Evolutionary conservation across 179 eudicot species (phyloP).

Genomic region (Drosera spatulata): DNA sequence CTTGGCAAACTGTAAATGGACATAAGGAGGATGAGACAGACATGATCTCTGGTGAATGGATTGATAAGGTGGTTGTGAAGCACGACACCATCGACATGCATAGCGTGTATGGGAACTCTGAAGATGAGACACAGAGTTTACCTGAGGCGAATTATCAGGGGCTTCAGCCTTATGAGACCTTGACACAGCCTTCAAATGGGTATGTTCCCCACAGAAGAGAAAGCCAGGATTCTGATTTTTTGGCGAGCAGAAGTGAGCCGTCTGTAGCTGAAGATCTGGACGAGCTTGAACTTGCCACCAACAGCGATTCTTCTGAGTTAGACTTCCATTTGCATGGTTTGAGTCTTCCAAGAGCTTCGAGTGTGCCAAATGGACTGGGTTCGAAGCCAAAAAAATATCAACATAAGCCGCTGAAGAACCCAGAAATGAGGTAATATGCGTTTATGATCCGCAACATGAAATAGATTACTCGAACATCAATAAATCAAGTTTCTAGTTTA

Average conservation of each 20-base stretch:
- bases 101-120: slow-evolving; percentile 11
- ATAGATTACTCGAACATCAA: not conserved
- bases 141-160: slow-evolving; percentile 7
- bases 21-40: slow-evolving; percentile 47
- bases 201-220: slow-evolving; percentile 6
- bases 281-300: slow-evolving; percentile 29
- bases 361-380: slow-evolving; percentile 20
- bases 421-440: slow-evolving; percentile 20
- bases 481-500: not conserved
- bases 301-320: slow-evolving; percentile 27
- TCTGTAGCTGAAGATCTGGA: slow-evolving; percentile 21
- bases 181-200: slow-evolving; percentile 10
- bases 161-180: slow-evolving; percentile 5
- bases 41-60: slow-evolving; percentile 51
- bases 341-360: slow-evolving; percentile 18
- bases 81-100: slow-evolving; percentile 29
- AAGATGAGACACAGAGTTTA: slow-evolving; percentile 8
- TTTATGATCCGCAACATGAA: not conserved
- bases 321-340: slow-evolving; percentile 10
- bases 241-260: slow-evolving; percentile 14
- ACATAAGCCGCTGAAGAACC: slow-evolving; percentile 14
- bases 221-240: slow-evolving; percentile 14
- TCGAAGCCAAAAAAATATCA: slow-evolving; percentile 24
- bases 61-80: slow-evolving; percentile 54
- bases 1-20: slow-evolving; percentile 50